Evolutionary conservation across 1,139 yeast genomes (phyloP).

Genomic region (Komagataea norvegica): DNA sequence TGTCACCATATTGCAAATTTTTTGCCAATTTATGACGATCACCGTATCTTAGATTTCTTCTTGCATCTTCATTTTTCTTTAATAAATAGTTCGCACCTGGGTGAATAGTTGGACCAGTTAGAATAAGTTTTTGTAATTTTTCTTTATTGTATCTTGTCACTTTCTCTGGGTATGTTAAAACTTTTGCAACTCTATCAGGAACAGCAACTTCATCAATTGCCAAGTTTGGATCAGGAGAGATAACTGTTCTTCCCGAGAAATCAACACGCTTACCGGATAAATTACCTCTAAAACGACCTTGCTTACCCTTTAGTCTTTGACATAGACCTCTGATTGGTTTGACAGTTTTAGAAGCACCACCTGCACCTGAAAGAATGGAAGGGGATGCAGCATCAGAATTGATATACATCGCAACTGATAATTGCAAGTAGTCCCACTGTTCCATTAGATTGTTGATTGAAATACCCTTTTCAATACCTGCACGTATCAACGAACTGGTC

Average conservation of each 20-base stretch:
- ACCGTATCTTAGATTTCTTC: constrained; percentile 87
- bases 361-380: constrained; percentile 61
- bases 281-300: constrained; percentile 98
- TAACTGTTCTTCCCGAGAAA: constrained; percentile 96
- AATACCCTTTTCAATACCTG: constrained; percentile 93
- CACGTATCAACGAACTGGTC: constrained; percentile 88
- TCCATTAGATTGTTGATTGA: constrained; percentile 92
- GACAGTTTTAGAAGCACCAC: constrained; percentile 53
- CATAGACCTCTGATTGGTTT: constrained; percentile 95
- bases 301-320: constrained; percentile 96
- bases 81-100: constrained; percentile 96
- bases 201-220: constrained; percentile 96
- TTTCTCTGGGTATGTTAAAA: constrained; percentile 91
- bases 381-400: constrained; percentile 94
- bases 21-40: constrained; percentile 76
- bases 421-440: constrained; percentile 96
- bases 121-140: constrained; percentile 66
- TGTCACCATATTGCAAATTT: constrained; percentile 77
- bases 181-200: constrained; percentile 94
- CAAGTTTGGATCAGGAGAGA: constrained; percentile 97
- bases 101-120: constrained; percentile 82
- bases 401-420: constrained; percentile 95
- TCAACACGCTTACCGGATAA: constrained; percentile 98
- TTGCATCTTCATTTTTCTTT: constrained; percentile 78
- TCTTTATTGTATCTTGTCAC: constrained; percentile 84